Evolutionary conservation across 2,329 filamentous ascomycete genomes (phyloP), one percentile per base, ranked within the genome.

Genomic region (Ascochyta viciae-villosae): DNA sequence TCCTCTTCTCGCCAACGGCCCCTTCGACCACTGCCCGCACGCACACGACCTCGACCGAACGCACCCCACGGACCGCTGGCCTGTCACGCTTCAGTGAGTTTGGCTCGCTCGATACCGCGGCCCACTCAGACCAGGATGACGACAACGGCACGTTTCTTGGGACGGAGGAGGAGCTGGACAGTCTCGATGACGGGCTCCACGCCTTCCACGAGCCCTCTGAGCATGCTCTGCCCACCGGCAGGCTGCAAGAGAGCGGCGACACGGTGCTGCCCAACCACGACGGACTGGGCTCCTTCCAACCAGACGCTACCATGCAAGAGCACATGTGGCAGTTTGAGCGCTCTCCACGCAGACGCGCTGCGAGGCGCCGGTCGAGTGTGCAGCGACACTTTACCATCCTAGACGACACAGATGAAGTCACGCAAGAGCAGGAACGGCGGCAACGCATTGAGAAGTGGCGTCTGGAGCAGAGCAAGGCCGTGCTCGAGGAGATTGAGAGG

Each of bases 361-460:
- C 76, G 23, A 77, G 82, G 49, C 77, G 84, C 44, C 75, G 80
- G 42, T 86, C 85, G 15, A 86, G 84, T 66, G 79, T 87, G 6
- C 84, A 87, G 70, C 77, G 80, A 54, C 79, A 82, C 53, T 66
- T 87, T 12, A 84, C 86, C 62, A 78, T 80, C 10, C 74, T 87
- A 37, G 81, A 83, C 57, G 80, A 86, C 63, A 68, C 76, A 41
- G 74, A 78, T 19, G 74, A 80, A 40, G 77, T 82, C 26, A 84
- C 87, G 37, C 89, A 92, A 8, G 77, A 79, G 61, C 80, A 85
- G 37, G 92, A 96, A 64, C 88, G 89, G 71, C 89, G 88, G 71
- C 86, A 88, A 65, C 85, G 94, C 57, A 96, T 99, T 71, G 94
- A 98, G 76, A 85, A 86, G 47, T 99, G 95, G 95, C 86, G 93